Percentiles rank a stretch among this genome's conserved stretches.
Conservation (phyloP, 2,329 filamentous ascomycete species). For the Fusarium sp. region DNA sequence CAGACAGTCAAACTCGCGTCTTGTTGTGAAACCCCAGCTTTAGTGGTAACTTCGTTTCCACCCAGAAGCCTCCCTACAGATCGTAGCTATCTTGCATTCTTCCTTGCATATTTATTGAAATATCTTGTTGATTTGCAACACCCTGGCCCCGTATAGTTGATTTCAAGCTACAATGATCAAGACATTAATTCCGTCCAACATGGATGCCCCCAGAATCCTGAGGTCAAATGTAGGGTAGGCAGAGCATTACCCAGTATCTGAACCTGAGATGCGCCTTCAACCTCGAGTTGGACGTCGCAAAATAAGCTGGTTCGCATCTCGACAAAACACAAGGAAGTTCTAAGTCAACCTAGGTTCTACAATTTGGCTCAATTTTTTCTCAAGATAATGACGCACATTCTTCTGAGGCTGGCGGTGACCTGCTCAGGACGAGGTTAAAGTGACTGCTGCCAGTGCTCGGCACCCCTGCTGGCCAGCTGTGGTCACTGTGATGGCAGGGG, state of each 20-base stretch:
- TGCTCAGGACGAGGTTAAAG: background rate
- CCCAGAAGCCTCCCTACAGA: background rate
- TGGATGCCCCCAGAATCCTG: background rate
- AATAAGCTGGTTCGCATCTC: background rate
- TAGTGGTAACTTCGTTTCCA: background rate
- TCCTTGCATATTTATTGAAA: background rate
- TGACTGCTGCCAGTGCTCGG: background rate
- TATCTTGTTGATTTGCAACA: background rate
- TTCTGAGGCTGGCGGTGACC: background rate
- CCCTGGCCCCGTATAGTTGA: background rate
- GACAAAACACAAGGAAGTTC: background rate
- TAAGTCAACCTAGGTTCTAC: background rate
- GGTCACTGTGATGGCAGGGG: background rate
- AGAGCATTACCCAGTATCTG: constrained; percentile 1
- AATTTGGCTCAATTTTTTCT: background rate
- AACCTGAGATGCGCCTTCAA: background rate
- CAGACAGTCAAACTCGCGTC: background rate
- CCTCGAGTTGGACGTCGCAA: background rate
- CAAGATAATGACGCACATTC: background rate
- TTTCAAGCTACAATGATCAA: background rate
- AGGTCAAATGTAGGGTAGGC: background rate
- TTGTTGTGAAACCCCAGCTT: background rate
- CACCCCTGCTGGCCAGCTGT: background rate
- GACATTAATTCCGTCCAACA: background rate
- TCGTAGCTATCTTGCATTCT: background rate